Evolutionary conservation across 2,329 filamentous ascomycete species (phyloP), one percentile per base, ranked within the genome.

Genomic region (Fusarium sp.): DNA sequence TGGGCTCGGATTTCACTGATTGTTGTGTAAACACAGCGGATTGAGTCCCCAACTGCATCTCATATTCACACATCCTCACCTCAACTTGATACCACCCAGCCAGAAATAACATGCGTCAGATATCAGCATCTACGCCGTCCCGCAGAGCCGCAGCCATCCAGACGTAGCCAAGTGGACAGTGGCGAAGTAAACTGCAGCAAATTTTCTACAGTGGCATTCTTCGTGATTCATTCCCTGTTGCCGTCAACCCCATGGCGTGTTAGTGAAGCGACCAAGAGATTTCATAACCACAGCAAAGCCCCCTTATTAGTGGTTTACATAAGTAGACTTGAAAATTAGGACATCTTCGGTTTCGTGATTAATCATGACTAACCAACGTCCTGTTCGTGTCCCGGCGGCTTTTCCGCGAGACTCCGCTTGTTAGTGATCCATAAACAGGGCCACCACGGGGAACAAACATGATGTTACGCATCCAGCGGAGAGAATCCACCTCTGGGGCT

Each of bases 71-170:
- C 66, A 39, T 46, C 35, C 61, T 49, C 25, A 10, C 25, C 41
- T 51, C 56, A 69, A 66, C 61, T 62, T 68, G 56, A 65, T 66
- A 69, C 65, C 56, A 58, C 65, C 65, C 46, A 32, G 41, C 43
- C 54, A 67, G 46, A 27, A 52, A 51, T 47, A 59, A 40, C 33
- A 35, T 45, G 49, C 19, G 37, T 43, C 47, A 48, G 35, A 54
- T 37, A 48, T 33, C 46, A 62, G 51, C 43, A 53, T 49, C 39
- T 53, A 40, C 37, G 62, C 61, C 56, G 66, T 68, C 61, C 65
- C 65, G 65, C 65, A 68, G 65, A 68, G 65, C 65, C 65, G 69
- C 65, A 66, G 56, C 65, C 65, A 69, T 51, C 61, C 65, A 68
- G 56, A 41, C 35, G 37, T 56, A 37, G 65, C 48, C 65, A 68